A percentile compares a stretch with the other conserved stretches of the same genome.
Conservation (phyloP, 2,329 filamentous ascomycete genomes). For the Rhytidhysteron rufulum region DNA sequence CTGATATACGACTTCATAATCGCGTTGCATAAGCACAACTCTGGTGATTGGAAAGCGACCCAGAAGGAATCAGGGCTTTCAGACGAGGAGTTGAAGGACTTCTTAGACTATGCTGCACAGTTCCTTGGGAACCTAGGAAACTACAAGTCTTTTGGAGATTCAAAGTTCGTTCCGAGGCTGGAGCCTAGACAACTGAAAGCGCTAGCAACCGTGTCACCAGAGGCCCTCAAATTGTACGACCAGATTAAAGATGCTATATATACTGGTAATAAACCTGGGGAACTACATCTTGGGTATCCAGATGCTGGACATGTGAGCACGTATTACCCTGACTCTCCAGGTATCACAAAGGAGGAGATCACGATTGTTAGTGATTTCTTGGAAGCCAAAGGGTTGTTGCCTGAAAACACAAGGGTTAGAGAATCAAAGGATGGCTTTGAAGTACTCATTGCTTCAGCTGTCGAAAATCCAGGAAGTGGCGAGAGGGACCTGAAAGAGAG, state of each 20-base stretch:
- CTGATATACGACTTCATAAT: slow-evolving; percentile 54
- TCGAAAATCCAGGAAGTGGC: slow-evolving; percentile 34
- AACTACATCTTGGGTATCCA: slow-evolving; percentile 49
- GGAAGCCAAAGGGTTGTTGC: slow-evolving; percentile 42
- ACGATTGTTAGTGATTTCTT: slow-evolving; percentile 44
- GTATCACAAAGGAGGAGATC: slow-evolving; percentile 48
- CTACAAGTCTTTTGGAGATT: slow-evolving; percentile 50
- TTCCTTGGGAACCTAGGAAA: slow-evolving; percentile 55
- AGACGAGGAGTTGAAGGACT: slow-evolving; percentile 31
- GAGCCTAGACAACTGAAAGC: slow-evolving; percentile 41
- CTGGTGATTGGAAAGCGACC: slow-evolving; percentile 48
- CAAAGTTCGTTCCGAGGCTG: slow-evolving; percentile 50
- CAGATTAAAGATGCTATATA: slow-evolving; percentile 45
- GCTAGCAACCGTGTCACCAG: slow-evolving; percentile 38
- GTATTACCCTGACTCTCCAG: slow-evolving; percentile 48
- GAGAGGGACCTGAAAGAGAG: slow-evolving; percentile 42
- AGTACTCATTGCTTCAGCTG: slow-evolving; percentile 47
- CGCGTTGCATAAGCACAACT: slow-evolving; percentile 43
- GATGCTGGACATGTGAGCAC: slow-evolving; percentile 46
- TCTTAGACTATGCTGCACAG: slow-evolving; percentile 37
- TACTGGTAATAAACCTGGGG: slow-evolving; percentile 37
- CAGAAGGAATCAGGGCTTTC: slow-evolving; percentile 41
- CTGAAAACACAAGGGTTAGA: slow-evolving; percentile 48
- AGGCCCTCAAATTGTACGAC: slow-evolving; percentile 38
- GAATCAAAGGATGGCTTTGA: slow-evolving; percentile 45